These are phyloP conservation scores for Tetraselmis chui DNA, from an alignment of 139 green algal species.

Conservation along the genomic window DNA sequence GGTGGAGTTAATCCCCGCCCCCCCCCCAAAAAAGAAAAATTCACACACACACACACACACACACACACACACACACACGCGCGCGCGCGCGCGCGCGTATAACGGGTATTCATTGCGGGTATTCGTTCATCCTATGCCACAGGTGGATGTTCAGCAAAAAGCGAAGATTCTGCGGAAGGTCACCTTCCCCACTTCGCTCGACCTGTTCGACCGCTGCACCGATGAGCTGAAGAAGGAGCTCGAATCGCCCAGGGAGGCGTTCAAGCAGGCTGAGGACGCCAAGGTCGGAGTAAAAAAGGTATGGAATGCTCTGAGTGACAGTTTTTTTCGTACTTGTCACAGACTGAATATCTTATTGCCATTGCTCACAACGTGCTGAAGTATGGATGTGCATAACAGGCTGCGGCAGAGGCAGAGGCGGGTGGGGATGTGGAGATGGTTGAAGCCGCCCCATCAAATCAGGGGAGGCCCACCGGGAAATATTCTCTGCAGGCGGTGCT, in stretches of 20 bases:
- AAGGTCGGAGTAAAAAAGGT: slow-evolving; percentile 28
- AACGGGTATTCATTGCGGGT: too few species aligned
- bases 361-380: too few species aligned
- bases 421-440: slow-evolving; percentile 50
- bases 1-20: neutral
- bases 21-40: too few species aligned
- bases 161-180: slow-evolving; percentile 96
- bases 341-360: too few species aligned
- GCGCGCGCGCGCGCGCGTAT: too few species aligned
- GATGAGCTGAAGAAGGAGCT: slow-evolving; percentile 75
- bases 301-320: too few species aligned
- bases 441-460: slow-evolving; percentile 31
- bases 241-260: slow-evolving; percentile 52
- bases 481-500: slow-evolving; percentile 89
- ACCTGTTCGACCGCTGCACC: slow-evolving; percentile 90
- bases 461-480: neutral
- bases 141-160: slow-evolving; percentile 73
- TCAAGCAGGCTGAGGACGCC: slow-evolving; percentile 42
- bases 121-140: neutral
- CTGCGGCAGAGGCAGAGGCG: slow-evolving; percentile 3
- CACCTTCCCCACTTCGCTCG: slow-evolving; percentile 77
- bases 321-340: too few species aligned
- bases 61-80: too few species aligned
- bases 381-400: too few species aligned
- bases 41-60: too few species aligned